phyloP scores from a whole-genome alignment of 2,329 filamentous ascomycete species.

The Fusarium siculi region DNA sequence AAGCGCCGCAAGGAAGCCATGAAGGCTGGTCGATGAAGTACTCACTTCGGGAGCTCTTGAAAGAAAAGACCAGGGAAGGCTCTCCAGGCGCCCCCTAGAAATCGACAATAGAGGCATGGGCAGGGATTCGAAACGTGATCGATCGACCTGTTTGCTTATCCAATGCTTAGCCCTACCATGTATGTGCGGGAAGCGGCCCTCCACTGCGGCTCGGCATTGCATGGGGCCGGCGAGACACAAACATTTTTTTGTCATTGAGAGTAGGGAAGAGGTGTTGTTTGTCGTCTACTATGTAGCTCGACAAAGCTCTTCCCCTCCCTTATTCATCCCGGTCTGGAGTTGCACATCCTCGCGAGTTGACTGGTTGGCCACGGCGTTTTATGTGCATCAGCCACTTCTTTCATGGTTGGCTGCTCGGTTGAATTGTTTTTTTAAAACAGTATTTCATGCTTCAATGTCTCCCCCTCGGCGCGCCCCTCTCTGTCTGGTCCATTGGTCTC shows the following conservation, averaged over 20 bases:
- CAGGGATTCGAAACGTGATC: conserved; percentile 13
- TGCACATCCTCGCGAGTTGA: conserved; percentile 13
- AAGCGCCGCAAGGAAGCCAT: conserved; percentile 68
- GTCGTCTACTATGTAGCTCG: background rate
- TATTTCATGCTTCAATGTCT: background rate
- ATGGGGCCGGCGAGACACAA: conserved; percentile 16
- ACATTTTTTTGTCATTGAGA: conserved; percentile 2
- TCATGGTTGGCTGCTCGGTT: conserved; percentile 16
- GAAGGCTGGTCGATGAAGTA: conserved; percentile 57
- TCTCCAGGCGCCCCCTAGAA: background rate
- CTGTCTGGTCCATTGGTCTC: conserved; percentile 10
- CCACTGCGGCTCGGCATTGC: conserved; percentile 16
- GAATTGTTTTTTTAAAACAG: conserved; percentile 6
- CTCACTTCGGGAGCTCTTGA: conserved; percentile 22
- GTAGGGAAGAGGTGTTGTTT: conserved; percentile 12
- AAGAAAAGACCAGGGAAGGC: background rate
- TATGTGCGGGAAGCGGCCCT: conserved; percentile 22
- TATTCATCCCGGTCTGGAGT: background rate
- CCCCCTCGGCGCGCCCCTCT: conserved; percentile 2
- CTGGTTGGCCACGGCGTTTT: conserved; percentile 33
- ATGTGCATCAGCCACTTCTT: conserved; percentile 32
- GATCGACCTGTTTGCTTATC: conserved; percentile 28
- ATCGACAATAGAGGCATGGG: background rate
- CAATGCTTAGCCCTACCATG: conserved; percentile 19
- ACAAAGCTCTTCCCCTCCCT: conserved; percentile 4